Base-by-base conservation (phyloP, 2,329 filamentous ascomycete genomes). In the Pseudocercospora vitis region DNA sequence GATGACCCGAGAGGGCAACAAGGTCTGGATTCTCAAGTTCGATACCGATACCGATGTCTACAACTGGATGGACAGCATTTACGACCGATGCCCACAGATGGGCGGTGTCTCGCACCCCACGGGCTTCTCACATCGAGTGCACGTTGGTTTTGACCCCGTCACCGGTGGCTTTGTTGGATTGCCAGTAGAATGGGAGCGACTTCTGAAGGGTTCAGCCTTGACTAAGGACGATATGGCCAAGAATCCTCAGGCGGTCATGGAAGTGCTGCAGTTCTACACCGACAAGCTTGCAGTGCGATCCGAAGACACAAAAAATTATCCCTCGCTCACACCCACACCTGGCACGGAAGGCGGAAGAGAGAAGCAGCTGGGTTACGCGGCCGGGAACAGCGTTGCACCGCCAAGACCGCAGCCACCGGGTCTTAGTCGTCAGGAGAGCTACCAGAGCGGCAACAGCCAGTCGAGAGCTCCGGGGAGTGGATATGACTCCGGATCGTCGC, bases 161-260 rank as follows among this genome's bases (percentile, higher is more conserved):
- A 96, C 90, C 2, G 94, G 94, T 60, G 91, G 94, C 63, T 99
- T 99, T 67, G 90, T 95, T 44, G 94, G 94, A 32, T 74, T 99
- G 63, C 94, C 94, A 1, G 86, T 90, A 4, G 94, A 99, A 76
- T 99, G 94, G 94, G 94, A 95, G 68, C 95, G 95, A 73, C 80
- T 99, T 48, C 80, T 99, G 62, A 97, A 94, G 67, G 91, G 91
- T 7, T 97, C 94, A 2, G 94, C 94, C 54, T 94, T 99, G 67
- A 97, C 94, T 55, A 96, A 96, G 74, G 94, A 99, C 67, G 94
- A 99, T 71, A 97, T 97, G 73, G 90, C 95, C 74, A 91, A 94
- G 68, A 96, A 99, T 68, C 94, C 94, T 4, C 76, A 78, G 59
- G 77, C 76, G 24, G 77, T 79, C 46, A 84, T 97, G 75, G 88